phyloP scores from a whole-genome alignment of 1,284 basidiomycete genomes.

The Meripilus lineatus region DNA sequence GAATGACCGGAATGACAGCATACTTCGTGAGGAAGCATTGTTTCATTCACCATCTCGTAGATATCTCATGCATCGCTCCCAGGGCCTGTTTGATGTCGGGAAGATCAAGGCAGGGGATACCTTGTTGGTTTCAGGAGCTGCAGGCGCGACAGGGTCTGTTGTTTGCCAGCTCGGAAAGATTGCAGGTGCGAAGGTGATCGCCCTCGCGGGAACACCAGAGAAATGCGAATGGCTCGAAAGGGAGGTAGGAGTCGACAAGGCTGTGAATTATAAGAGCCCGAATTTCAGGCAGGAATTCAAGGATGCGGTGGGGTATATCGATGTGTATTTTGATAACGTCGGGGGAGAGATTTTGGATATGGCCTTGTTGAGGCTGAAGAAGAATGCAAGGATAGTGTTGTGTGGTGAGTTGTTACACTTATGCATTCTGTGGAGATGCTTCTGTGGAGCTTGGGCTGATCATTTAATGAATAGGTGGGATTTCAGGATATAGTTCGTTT shows the following conservation, averaged over 20 bases:
- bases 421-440: constrained; percentile 16
- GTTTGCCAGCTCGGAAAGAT: constrained; percentile 77
- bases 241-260: constrained; percentile 78
- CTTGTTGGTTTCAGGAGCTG: constrained; percentile 84
- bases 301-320: constrained; percentile 55
- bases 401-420: no score
- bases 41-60: background rate
- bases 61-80: constrained; percentile 2
- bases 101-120: constrained; percentile 78
- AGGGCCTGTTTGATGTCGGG: constrained; percentile 82
- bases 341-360: constrained; percentile 82
- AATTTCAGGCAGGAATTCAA: constrained; percentile 68
- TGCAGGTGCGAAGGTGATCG: constrained; percentile 76
- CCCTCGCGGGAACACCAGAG: constrained; percentile 72
- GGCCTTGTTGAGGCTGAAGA: constrained; percentile 68
- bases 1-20: constrained; percentile 75
- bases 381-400: constrained; percentile 72
- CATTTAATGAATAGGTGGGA: constrained; percentile 51
- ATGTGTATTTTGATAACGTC: constrained; percentile 88
- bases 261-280: constrained; percentile 83
- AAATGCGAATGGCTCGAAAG: constrained; percentile 83
- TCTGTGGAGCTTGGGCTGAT: constrained; percentile 1
- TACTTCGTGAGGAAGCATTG: constrained; percentile 79
- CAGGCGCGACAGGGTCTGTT: constrained; percentile 79
- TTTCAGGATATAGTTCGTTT: constrained; percentile 61